phyloP scores from a whole-genome alignment of 345 rosid genomes.

The Gossypium raimondii region DNA sequence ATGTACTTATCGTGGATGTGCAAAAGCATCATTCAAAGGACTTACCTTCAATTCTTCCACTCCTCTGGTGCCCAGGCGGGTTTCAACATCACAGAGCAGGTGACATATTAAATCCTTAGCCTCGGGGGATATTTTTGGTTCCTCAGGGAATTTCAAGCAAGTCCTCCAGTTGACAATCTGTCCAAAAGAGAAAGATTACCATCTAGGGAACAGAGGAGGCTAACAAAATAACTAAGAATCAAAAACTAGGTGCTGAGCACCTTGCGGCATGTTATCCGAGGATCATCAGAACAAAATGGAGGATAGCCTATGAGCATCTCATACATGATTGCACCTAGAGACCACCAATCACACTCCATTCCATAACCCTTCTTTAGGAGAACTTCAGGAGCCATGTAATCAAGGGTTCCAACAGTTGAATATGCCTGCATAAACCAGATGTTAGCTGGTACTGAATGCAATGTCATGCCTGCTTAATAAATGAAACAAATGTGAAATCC shows the following conservation, averaged over 20 bases:
- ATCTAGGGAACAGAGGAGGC: conserved; percentile 23
- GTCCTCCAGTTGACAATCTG: conserved; percentile 94
- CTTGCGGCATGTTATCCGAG: conserved; percentile 95
- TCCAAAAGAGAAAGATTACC: conserved; percentile 20
- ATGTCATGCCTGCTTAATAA: conserved; percentile 15
- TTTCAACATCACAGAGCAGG: conserved; percentile 91
- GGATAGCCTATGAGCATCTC: conserved; percentile 99
- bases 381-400: conserved; percentile 99
- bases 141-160: conserved; percentile 94
- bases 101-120: conserved; percentile 84
- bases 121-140: conserved; percentile 76
- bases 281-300: conserved; percentile 97
- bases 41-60: conserved; percentile 84
- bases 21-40: conserved; percentile 6
- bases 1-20: neutral
- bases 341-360: conserved; percentile 99
- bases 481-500: neutral
- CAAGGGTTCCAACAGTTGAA: conserved; percentile 99
- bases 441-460: conserved; percentile 9
- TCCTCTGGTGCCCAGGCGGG: conserved; percentile 88
- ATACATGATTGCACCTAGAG: conserved; percentile 94
- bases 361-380: conserved; percentile 95
- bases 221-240: conserved; percentile 14
- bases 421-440: conserved; percentile 58
- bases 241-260: conserved; percentile 34